phyloP scores from a whole-genome alignment of 2,329 filamentous ascomycete species.

The Pseudogymnoascus destructans region DNA sequence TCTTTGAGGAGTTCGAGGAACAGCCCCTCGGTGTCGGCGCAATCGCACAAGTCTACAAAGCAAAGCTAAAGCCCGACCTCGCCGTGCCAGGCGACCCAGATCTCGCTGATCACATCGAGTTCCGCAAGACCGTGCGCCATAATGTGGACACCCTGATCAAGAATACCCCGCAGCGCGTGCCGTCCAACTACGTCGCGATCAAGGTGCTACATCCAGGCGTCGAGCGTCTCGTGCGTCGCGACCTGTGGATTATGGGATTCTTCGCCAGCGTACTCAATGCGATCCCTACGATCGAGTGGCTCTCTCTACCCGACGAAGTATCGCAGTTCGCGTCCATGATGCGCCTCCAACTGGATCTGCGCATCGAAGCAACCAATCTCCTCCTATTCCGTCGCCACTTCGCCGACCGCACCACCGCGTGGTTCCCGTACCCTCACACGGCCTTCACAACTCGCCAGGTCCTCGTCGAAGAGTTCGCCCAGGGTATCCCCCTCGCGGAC shows the following conservation, averaged over 20 bases:
- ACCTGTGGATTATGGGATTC: slow-evolving; percentile 85
- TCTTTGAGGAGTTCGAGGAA: slow-evolving; percentile 93
- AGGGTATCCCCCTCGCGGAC: slow-evolving; percentile 79
- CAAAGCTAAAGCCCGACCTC: slow-evolving; percentile 72
- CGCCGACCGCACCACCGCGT: slow-evolving; percentile 77
- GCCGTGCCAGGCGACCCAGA: slow-evolving; percentile 48
- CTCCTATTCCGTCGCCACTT: slow-evolving; percentile 83
- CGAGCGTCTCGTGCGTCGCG: slow-evolving; percentile 77
- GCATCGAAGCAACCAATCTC: slow-evolving; percentile 87
- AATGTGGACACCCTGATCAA: slow-evolving; percentile 82
- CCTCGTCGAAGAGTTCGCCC: slow-evolving; percentile 87
- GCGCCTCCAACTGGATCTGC: slow-evolving; percentile 87
- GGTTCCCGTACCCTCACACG: slow-evolving; percentile 88
- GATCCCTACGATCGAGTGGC: slow-evolving; percentile 92
- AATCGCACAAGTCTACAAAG: slow-evolving; percentile 95
- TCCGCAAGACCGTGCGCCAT: slow-evolving; percentile 58
- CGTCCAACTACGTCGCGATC: slow-evolving; percentile 84
- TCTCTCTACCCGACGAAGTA: slow-evolving; percentile 91
- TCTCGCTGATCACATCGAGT: slow-evolving; percentile 36
- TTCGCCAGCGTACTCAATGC: slow-evolving; percentile 75
- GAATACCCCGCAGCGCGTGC: slow-evolving; percentile 69
- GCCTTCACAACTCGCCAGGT: slow-evolving; percentile 89
- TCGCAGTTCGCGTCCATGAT: slow-evolving; percentile 96
- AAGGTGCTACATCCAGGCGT: slow-evolving; percentile 92
- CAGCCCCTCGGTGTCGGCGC: slow-evolving; percentile 83